Evolutionary conservation across 805 yeast genomes (phyloP).

Genomic region (Candida cerambycidarum): DNA sequence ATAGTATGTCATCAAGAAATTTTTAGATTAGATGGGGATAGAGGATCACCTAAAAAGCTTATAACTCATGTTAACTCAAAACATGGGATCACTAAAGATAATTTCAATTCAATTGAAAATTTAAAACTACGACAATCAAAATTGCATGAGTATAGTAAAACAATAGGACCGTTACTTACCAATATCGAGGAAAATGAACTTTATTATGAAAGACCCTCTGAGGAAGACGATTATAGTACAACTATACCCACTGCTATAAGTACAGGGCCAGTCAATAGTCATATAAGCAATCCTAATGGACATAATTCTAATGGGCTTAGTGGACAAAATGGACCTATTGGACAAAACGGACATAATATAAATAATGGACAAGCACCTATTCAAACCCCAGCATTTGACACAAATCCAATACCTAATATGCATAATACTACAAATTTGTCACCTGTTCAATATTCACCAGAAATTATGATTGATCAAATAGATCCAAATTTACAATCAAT

Average conservation of each 20-base stretch:
- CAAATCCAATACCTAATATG: not conserved
- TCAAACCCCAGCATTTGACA: no score
- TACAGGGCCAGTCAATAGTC: not conserved
- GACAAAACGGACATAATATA: not conserved
- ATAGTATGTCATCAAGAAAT: slow-evolving; percentile 18
- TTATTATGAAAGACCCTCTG: slow-evolving; percentile 1
- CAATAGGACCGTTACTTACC: slow-evolving; percentile 16
- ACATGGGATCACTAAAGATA: slow-evolving; percentile 17
- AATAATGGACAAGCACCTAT: no score
- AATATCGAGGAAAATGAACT: slow-evolving; percentile 14
- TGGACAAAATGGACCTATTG: not conserved
- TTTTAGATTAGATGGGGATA: slow-evolving; percentile 18
- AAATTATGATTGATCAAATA: slow-evolving; percentile 2
- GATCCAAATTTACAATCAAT: slow-evolving; percentile 3
- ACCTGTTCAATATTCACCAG: not conserved
- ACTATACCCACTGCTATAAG: not conserved
- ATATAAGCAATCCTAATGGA: not conserved
- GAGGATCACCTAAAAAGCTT: slow-evolving; percentile 19
- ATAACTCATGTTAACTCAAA: slow-evolving; percentile 19
- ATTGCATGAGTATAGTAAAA: slow-evolving; percentile 10
- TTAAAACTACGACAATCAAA: slow-evolving; percentile 10
- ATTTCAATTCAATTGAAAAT: slow-evolving; percentile 8
- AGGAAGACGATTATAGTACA: not conserved
- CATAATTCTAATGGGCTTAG: no score
- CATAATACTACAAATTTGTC: not conserved